Evolutionary conservation across 2,329 filamentous ascomycete species (phyloP).

Genomic region (Sarocladium brachiariae): DNA sequence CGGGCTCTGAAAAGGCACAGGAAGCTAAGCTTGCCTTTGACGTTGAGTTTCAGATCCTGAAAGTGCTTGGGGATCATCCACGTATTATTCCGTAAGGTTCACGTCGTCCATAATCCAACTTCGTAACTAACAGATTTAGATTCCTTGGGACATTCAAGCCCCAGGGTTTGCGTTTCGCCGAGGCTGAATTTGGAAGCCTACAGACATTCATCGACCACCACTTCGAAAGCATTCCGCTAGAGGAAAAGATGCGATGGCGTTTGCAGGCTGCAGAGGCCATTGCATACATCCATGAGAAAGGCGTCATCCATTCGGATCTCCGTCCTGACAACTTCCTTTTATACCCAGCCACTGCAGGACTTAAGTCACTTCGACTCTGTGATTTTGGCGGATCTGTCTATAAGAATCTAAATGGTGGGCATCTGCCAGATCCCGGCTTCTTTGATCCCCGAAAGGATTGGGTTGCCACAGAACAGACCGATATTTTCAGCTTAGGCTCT

Average conservation of each 20-base stretch:
- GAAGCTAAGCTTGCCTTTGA: too few relatives aligned
- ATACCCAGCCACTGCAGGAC: conserved; percentile 16
- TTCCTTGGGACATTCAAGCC: too few relatives aligned
- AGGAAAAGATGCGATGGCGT: conserved; percentile 18
- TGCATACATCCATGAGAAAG: conserved; percentile 21
- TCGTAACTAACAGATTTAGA: too few relatives aligned
- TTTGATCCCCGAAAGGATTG: background rate
- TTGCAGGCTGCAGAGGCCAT: conserved; percentile 22
- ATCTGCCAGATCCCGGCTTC: conserved; percentile 21
- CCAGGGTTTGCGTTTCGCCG: too few relatives aligned
- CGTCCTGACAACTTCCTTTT: conserved; percentile 25
- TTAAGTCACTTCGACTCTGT: conserved; percentile 23
- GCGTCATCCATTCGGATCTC: conserved; percentile 27
- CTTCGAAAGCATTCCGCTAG: background rate
- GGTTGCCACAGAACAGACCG: background rate
- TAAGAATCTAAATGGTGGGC: conserved; percentile 20
- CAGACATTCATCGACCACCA: background rate
- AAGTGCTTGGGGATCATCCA: too few relatives aligned
- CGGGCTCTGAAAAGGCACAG: too few relatives aligned
- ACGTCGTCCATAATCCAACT: too few relatives aligned
- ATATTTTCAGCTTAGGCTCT: conserved; percentile 4
- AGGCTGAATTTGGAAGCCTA: too few relatives aligned
- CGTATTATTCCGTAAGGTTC: too few relatives aligned
- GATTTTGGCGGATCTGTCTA: conserved; percentile 26
- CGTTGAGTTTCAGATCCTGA: too few relatives aligned